These are phyloP conservation scores for Alternaria dauci DNA, from an alignment of 2,329 filamentous ascomycete genomes.

Conservation along the genomic window DNA sequence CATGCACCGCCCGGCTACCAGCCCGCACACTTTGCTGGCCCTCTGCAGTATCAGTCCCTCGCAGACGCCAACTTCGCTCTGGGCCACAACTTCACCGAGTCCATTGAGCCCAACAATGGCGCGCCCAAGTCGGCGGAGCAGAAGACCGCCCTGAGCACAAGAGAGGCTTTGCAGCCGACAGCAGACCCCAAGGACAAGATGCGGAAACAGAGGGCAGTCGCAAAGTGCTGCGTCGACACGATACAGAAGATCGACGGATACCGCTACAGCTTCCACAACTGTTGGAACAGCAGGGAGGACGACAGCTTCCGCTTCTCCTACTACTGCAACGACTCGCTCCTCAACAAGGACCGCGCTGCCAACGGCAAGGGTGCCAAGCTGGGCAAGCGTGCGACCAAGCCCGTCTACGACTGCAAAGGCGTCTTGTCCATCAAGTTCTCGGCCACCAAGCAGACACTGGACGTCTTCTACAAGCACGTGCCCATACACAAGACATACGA, in stretches of 20 bases:
- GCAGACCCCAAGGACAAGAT: slow-evolving; percentile 52
- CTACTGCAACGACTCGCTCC: slow-evolving; percentile 60
- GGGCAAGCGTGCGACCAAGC: slow-evolving; percentile 53
- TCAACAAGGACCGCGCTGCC: slow-evolving; percentile 60
- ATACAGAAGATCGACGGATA: slow-evolving; percentile 58
- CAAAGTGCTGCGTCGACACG: slow-evolving; percentile 55
- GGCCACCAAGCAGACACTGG: slow-evolving; percentile 51
- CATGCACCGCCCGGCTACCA: slow-evolving; percentile 42
- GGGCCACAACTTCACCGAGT: slow-evolving; percentile 27
- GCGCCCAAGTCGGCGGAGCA: slow-evolving; percentile 27
- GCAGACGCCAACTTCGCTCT: slow-evolving; percentile 39
- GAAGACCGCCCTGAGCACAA: slow-evolving; percentile 45
- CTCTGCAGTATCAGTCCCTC: slow-evolving; percentile 34
- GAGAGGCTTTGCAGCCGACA: slow-evolving; percentile 48
- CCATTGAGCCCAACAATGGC: slow-evolving; percentile 12
- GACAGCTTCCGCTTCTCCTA: slow-evolving; percentile 58
- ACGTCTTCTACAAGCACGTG: slow-evolving; percentile 58
- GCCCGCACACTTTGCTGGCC: slow-evolving; percentile 35
- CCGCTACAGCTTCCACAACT: slow-evolving; percentile 61
- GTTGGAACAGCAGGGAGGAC: slow-evolving; percentile 58
- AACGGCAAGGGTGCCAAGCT: slow-evolving; percentile 54
- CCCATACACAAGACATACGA: slow-evolving; percentile 58
- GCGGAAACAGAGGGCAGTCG: slow-evolving; percentile 58
- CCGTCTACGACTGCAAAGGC: slow-evolving; percentile 60
- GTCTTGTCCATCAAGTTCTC: slow-evolving; percentile 60